Evolutionary conservation across 169 alveolate species (phyloP).

Genomic region (Eimeria falciformis): DNA sequence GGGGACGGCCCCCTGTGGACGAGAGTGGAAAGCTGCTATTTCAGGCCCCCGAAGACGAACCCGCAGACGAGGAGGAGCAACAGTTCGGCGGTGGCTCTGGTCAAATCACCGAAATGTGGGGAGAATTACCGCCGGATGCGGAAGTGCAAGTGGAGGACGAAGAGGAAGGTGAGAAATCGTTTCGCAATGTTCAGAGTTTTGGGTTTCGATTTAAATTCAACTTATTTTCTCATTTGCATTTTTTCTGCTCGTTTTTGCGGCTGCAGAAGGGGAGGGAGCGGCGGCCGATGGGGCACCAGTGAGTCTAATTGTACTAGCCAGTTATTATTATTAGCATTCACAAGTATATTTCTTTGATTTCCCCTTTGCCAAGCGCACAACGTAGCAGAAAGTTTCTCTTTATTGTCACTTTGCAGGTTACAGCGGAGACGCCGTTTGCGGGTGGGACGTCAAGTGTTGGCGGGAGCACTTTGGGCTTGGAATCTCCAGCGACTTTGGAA

Average conservation of each 20-base stretch:
- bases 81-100: not conserved
- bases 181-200: no score
- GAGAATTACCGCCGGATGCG: slow-evolving; percentile 56
- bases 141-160: slow-evolving; percentile 59
- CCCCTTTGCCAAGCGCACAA: no score
- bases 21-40: slow-evolving; percentile 60
- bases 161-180: slow-evolving; percentile 1
- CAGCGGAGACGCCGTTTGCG: slow-evolving; percentile 62
- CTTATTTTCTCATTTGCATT: no score
- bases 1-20: slow-evolving; percentile 89
- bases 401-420: not conserved
- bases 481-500: slow-evolving; percentile 58
- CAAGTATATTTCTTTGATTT: no score
- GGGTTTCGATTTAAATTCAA: not conserved
- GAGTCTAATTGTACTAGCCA: no score
- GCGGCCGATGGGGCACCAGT: no score
- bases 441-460: slow-evolving; percentile 64
- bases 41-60: slow-evolving; percentile 6
- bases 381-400: no score
- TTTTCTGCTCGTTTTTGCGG: no score
- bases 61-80: not conserved
- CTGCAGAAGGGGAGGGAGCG: no score
- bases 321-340: no score
- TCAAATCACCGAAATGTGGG: slow-evolving; percentile 6
- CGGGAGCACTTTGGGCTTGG: slow-evolving; percentile 51